Conservation (phyloP, 768 basidiomycete genomes). For the Termitomyces sp. region DNA sequence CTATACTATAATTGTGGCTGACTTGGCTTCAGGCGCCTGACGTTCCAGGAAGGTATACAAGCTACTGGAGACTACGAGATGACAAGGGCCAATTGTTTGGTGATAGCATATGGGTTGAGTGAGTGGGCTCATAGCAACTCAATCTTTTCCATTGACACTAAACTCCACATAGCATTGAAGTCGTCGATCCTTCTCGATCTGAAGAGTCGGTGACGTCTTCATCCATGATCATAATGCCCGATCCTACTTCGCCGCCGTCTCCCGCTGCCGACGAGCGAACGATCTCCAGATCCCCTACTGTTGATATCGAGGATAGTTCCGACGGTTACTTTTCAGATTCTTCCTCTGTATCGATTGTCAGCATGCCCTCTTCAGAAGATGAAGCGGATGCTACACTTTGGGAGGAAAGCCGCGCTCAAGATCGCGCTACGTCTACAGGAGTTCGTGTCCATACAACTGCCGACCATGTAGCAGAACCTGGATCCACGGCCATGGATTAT, state of each 20-base stretch:
- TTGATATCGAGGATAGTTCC: conserved; percentile 27
- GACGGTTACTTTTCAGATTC: conserved; percentile 41
- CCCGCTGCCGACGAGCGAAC: conserved; percentile 1
- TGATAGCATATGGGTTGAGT: conserved; percentile 80
- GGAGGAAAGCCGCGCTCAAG: conserved; percentile 53
- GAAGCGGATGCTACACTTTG: conserved; percentile 55
- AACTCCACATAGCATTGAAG: conserved; percentile 51
- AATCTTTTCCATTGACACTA: conserved; percentile 6
- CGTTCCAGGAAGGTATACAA: conserved; percentile 64
- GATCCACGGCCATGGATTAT: conserved; percentile 50
- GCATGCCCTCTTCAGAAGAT: conserved; percentile 55
- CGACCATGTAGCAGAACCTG: conserved; percentile 24
- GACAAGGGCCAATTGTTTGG: conserved; percentile 63
- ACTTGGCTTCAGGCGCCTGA: conserved; percentile 61
- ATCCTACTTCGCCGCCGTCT: conserved; percentile 23
- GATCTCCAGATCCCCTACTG: conserved; percentile 16
- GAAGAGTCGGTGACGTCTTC: conserved; percentile 61
- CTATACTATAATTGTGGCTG: not conserved
- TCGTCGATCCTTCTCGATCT: conserved; percentile 48
- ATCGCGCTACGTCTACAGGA: not conserved
- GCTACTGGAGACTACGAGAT: conserved; percentile 75
- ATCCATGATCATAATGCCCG: conserved; percentile 70
- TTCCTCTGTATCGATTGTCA: conserved; percentile 59
- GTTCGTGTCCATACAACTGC: conserved; percentile 29
- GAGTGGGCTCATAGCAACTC: conserved; percentile 26